Evolutionary conservation across 1,284 basidiomycete genomes (phyloP), one percentile per base, ranked within the genome.

Genomic region (Marasmius fiardii): DNA sequence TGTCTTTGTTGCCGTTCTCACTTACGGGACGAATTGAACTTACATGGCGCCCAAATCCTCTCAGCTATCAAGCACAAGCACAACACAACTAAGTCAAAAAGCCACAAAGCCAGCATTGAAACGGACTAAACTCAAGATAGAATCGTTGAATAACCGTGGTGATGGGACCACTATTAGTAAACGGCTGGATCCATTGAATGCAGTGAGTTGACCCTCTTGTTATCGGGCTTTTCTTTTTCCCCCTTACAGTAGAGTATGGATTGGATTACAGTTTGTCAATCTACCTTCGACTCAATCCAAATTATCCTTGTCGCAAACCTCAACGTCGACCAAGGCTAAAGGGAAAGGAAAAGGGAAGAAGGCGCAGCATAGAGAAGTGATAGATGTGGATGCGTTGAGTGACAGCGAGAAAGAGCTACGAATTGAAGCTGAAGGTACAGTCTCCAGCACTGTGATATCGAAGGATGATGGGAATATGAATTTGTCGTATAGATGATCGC

Each of bases 111-210:
- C 53, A 8, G 48, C 47, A 2, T 48, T 39, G 12, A 52, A 39
- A n/a, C 48, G 50, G 24, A 31, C 56, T 5, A 47, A 53, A 39
- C 41, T 63, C 16, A 68, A 69, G n/a, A 62, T 68, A 51, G 77
- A 71, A 49, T 68, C 73, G 1, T 67, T 77, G 34, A 75, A 71
- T 20, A 41, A 41, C 39, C 7, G 14, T 26, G 68, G 70, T 18
- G 59, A 67, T 8, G 43, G 65, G 23, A 61, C 67, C n/a, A n/a
- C n/a, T n/a, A n/a, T n/a, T 8, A 60, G 67, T 58, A 81, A 73
- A 59, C 65, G 71, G 43, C 64, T 79, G 35, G 74, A 80, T 54
- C 78, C 79, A 16, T 65, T 83, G 43, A 75, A 74, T 50, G 79
- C 78, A 54, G 76, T 80, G 60, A 4, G 28, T 31, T 64, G 78